Conservation (phyloP, 1,284 basidiomycete genomes). For the Mycosarcoma maydis region DNA sequence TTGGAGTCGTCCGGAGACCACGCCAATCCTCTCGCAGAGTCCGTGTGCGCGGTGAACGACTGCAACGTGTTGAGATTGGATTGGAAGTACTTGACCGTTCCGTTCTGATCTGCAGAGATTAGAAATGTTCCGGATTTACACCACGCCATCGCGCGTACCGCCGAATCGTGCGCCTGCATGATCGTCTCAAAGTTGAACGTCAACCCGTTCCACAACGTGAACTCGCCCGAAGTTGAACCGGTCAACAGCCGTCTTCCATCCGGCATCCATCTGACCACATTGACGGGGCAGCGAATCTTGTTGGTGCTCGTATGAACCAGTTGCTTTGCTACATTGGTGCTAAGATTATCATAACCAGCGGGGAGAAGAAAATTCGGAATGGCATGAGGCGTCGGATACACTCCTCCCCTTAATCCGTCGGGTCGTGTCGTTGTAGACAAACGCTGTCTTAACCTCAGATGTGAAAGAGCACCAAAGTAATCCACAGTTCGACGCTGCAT, state of each 20-base stretch:
- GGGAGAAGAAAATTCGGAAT: constrained; percentile 77
- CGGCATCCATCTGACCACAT: constrained; percentile 95
- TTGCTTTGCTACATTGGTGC: constrained; percentile 90
- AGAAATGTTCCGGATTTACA: constrained; percentile 90
- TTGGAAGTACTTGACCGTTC: constrained; percentile 97
- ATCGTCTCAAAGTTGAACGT: constrained; percentile 99
- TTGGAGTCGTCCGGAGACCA: constrained; percentile 90
- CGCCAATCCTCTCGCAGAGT: constrained; percentile 82
- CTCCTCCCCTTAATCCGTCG: constrained; percentile 13
- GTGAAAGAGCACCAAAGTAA: constrained; percentile 85
- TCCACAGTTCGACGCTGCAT: constrained; percentile 92
- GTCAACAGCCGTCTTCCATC: constrained; percentile 91
- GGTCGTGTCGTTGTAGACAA: constrained; percentile 12
- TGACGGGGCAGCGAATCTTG: constrained; percentile 96
- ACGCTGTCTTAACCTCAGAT: constrained; percentile 72
- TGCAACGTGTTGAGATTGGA: constrained; percentile 98
- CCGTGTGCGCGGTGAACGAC: constrained; percentile 82
- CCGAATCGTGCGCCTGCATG: constrained; percentile 93
- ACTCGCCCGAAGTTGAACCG: constrained; percentile 95
- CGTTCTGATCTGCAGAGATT: constrained; percentile 89
- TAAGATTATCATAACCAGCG: constrained; percentile 85
- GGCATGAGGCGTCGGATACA: constrained; percentile 53
- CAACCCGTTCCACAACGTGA: constrained; percentile 97
- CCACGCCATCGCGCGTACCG: constrained; percentile 88
- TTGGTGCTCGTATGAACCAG: constrained; percentile 98